Evolutionary conservation across 176 grass and related monocot genomes (phyloP).

Genomic region (Avena eriantha): DNA sequence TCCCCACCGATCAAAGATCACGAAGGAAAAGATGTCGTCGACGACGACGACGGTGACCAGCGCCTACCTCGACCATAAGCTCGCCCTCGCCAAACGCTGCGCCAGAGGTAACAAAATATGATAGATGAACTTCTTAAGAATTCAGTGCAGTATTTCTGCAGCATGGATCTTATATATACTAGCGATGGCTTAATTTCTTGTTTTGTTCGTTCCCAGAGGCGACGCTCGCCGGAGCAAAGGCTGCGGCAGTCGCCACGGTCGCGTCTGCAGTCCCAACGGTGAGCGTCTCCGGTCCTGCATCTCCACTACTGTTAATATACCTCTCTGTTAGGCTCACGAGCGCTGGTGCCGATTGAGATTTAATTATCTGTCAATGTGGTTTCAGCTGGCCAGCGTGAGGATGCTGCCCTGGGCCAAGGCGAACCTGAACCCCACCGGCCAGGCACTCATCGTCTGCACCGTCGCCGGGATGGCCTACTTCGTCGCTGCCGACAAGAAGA

Average conservation of each 20-base stretch:
- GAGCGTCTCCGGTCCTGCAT: not conserved
- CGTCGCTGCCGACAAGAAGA: constrained; percentile 67
- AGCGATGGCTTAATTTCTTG: not conserved
- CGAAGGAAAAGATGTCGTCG: constrained; percentile 2
- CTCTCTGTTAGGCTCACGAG: not conserved
- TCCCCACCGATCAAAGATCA: not conserved
- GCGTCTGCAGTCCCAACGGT: constrained; percentile 65
- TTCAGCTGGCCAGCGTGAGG: constrained; percentile 67
- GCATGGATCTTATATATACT: not conserved
- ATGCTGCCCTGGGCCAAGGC: constrained; percentile 76
- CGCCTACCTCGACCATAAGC: constrained; percentile 63
- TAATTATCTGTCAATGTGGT: not conserved
- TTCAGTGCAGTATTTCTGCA: not conserved
- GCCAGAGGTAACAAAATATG: constrained; percentile 45
- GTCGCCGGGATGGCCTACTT: constrained; percentile 75
- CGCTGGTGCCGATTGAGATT: not conserved
- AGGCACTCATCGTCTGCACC: constrained; percentile 72
- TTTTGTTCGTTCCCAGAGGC: constrained; percentile 44
- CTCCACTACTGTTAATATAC: not conserved
- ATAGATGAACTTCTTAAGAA: not conserved
- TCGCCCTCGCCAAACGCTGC: constrained; percentile 74
- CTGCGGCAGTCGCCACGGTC: constrained; percentile 48
- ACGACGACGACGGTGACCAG: constrained; percentile 51
- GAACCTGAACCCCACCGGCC: constrained; percentile 70
- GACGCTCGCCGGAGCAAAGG: constrained; percentile 64